phyloP scores from a whole-genome alignment of 441 rosid genomes.

The Aleurites moluccanus region DNA sequence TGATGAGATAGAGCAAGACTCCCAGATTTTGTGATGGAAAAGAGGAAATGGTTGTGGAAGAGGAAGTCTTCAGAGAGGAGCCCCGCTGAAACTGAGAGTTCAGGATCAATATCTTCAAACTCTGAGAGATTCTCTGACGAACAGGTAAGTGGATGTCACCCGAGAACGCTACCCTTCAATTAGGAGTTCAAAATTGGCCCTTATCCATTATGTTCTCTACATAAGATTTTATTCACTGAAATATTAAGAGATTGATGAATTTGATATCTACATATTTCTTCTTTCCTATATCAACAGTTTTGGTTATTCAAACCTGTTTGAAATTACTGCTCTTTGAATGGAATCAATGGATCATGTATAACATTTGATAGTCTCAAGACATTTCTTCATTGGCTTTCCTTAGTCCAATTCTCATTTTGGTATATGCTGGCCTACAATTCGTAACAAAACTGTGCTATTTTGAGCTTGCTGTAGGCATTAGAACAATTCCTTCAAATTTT shows the following conservation, averaged over 20 bases:
- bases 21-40: conserved; percentile 52
- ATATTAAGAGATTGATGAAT: conserved; percentile 4
- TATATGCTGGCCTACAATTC: not conserved
- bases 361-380: not conserved
- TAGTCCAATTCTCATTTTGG: not conserved
- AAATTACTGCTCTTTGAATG: not conserved
- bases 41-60: conserved; percentile 75
- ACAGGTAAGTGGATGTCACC: conserved; percentile 46
- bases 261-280: not conserved
- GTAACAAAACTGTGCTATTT: not conserved
- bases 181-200: not conserved
- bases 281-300: not conserved
- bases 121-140: conserved; percentile 71
- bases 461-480: not conserved
- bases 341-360: not conserved
- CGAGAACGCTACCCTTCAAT: not conserved
- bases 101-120: conserved; percentile 60
- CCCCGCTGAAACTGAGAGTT: conserved; percentile 69
- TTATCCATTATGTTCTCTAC: not conserved
- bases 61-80: conserved; percentile 68
- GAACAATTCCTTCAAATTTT: not conserved
- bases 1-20: conserved; percentile 33
- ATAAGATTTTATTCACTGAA: not conserved
- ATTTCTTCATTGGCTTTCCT: not conserved
- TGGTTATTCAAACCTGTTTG: not conserved